phyloP scores from a whole-genome alignment of 2,329 filamentous ascomycete genomes.

The Mariannaea elegans region DNA sequence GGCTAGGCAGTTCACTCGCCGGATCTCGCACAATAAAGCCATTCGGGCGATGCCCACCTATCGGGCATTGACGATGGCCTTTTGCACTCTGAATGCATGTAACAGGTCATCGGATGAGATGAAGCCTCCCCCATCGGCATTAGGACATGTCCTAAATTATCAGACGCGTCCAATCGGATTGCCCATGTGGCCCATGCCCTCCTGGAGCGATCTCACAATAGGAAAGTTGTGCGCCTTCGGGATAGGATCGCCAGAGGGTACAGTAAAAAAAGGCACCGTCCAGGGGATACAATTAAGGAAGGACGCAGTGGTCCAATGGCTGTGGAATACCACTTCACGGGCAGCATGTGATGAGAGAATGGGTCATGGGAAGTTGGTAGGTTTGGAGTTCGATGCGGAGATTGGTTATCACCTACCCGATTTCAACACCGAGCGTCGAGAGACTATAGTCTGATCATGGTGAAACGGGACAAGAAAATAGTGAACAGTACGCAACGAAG shows the following conservation, averaged over 20 bases:
- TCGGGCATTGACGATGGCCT: not conserved
- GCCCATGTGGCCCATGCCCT: slow-evolving; percentile 5
- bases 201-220: not conserved
- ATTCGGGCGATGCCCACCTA: not conserved
- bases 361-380: not conserved
- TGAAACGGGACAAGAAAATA: too few species aligned
- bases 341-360: not conserved
- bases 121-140: not conserved
- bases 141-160: not conserved
- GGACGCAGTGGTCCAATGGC: slow-evolving; percentile 10
- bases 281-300: not conserved
- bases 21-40: slow-evolving; percentile 2
- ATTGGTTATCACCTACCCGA: not conserved
- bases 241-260: slow-evolving; percentile 1
- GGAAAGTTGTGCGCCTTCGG: slow-evolving; percentile 3
- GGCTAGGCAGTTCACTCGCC: not conserved
- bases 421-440: slow-evolving; percentile 5
- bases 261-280: not conserved
- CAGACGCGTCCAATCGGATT: slow-evolving; percentile 1
- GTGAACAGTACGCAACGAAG: too few species aligned
- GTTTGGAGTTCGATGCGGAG: not conserved
- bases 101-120: slow-evolving; percentile 8
- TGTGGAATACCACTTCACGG: slow-evolving; percentile 5
- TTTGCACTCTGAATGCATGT: not conserved
- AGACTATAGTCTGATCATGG: too few species aligned